Evolutionary conservation across 306 rosid species (phyloP).

Genomic region (Astragalus membranaceus): DNA sequence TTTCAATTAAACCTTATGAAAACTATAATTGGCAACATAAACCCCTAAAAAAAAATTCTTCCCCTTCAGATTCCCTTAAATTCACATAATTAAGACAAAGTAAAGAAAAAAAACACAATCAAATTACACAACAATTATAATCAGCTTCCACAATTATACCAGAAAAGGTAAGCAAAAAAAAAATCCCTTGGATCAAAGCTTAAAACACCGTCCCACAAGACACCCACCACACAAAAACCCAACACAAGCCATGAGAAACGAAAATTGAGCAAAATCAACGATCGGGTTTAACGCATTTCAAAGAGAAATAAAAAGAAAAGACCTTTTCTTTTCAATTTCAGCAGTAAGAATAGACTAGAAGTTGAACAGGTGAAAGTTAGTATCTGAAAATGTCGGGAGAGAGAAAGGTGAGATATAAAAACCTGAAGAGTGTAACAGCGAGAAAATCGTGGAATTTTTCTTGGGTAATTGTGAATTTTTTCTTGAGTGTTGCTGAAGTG

Average conservation of each 20-base stretch:
- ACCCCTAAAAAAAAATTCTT: neutral
- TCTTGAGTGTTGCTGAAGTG: constrained; percentile 35
- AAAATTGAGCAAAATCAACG: constrained; percentile 10
- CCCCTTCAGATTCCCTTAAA: neutral
- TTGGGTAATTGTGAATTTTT: neutral
- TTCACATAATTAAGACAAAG: constrained; percentile 14
- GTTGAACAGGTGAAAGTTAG: neutral
- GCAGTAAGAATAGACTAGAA: neutral
- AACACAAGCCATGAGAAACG: neutral
- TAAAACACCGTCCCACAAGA: neutral
- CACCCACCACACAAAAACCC: constrained; percentile 25
- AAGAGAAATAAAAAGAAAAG: neutral
- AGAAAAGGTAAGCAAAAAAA: constrained; percentile 17
- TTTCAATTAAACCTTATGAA: constrained; percentile 1
- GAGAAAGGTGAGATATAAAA: neutral
- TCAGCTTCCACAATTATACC: constrained; percentile 8
- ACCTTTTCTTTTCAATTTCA: neutral
- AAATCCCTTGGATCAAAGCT: constrained; percentile 39
- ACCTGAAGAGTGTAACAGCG: neutral
- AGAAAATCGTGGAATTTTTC: constrained; percentile 12
- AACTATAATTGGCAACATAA: neutral
- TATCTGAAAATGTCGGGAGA: constrained; percentile 11
- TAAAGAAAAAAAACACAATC: neutral
- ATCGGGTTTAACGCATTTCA: constrained; percentile 13
- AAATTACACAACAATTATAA: neutral